Percentiles rank a stretch among this genome's conserved stretches.
Evolutionary conservation across 768 basidiomycete species (phyloP).

Genomic region (Lactarius quietus): DNA sequence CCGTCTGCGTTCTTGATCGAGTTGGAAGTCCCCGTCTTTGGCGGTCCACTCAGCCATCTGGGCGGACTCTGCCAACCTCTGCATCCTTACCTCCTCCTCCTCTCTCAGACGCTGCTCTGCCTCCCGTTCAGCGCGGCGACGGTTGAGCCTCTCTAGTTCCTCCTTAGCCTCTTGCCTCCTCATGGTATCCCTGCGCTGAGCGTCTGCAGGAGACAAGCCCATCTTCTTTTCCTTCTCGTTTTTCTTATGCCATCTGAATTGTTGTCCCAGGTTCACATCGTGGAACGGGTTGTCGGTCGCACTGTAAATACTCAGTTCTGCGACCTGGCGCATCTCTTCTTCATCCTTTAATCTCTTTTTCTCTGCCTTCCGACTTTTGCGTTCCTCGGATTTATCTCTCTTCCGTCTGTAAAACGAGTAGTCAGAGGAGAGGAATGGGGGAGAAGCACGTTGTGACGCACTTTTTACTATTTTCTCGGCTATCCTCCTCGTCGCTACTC

Average conservation of each 20-base stretch:
- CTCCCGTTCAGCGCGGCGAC: slow-evolving; percentile 87
- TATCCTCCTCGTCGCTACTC: slow-evolving; percentile 30
- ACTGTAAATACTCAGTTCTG: slow-evolving; percentile 94
- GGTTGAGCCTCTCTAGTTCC: slow-evolving; percentile 89
- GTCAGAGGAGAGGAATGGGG: not conserved
- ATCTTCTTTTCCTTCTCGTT: slow-evolving; percentile 91
- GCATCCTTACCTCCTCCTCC: slow-evolving; percentile 89
- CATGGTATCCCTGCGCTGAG: slow-evolving; percentile 73
- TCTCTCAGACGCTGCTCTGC: slow-evolving; percentile 84
- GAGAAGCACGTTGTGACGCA: slow-evolving; percentile 30
- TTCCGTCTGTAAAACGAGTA: slow-evolving; percentile 53
- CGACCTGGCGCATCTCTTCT: slow-evolving; percentile 88
- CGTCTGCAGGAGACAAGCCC: slow-evolving; percentile 75
- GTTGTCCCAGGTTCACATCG: slow-evolving; percentile 92
- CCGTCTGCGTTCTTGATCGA: slow-evolving; percentile 87
- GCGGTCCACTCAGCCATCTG: slow-evolving; percentile 99
- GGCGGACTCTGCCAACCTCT: slow-evolving; percentile 85
- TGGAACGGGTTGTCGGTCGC: slow-evolving; percentile 98
- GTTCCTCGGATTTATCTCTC: slow-evolving; percentile 83
- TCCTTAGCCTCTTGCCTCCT: slow-evolving; percentile 90
- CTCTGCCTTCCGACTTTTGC: slow-evolving; percentile 80
- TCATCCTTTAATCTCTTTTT: slow-evolving; percentile 80
- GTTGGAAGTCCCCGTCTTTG: slow-evolving; percentile 95
- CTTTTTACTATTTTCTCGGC: slow-evolving; percentile 42
- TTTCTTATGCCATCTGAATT: slow-evolving; percentile 99